phyloP scores from a whole-genome alignment of 108 stramenopile genomes.

The Cyclotella atomus region DNA sequence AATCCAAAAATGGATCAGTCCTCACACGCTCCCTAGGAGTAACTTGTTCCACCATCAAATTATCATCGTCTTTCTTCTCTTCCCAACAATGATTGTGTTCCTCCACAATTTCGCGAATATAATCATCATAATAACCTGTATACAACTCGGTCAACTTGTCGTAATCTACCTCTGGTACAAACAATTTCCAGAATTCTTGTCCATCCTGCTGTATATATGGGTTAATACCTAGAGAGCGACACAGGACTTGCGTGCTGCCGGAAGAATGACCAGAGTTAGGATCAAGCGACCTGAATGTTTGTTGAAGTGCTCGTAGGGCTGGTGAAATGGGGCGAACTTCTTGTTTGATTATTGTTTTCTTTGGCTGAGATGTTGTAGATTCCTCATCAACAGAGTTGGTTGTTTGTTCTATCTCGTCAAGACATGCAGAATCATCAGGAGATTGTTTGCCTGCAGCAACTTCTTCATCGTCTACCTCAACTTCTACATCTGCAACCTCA shows the following conservation, averaged over 20 bases:
- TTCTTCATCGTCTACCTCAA: slow-evolving; percentile 41
- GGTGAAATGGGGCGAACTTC: slow-evolving; percentile 34
- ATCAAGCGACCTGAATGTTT: slow-evolving; percentile 35
- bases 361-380: slow-evolving; percentile 2
- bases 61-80: slow-evolving; percentile 39
- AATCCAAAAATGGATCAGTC: slow-evolving; percentile 79
- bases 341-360: slow-evolving; percentile 22
- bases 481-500: slow-evolving; percentile 27
- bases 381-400: not conserved
- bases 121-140: slow-evolving; percentile 77
- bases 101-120: slow-evolving; percentile 55
- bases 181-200: slow-evolving; percentile 91
- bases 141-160: slow-evolving; percentile 63
- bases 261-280: slow-evolving; percentile 10
- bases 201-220: slow-evolving; percentile 83
- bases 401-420: no score
- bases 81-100: slow-evolving; percentile 53
- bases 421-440: no score
- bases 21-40: slow-evolving; percentile 60
- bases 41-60: not conserved
- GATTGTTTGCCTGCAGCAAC: not conserved
- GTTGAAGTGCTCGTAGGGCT: slow-evolving; percentile 42
- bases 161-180: slow-evolving; percentile 71
- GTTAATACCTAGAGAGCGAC: slow-evolving; percentile 70
- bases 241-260: slow-evolving; percentile 53